These are phyloP conservation scores for Gynochthodes officinalis DNA, from an alignment of 257 asterid genomes.

Conservation along the genomic window DNA sequence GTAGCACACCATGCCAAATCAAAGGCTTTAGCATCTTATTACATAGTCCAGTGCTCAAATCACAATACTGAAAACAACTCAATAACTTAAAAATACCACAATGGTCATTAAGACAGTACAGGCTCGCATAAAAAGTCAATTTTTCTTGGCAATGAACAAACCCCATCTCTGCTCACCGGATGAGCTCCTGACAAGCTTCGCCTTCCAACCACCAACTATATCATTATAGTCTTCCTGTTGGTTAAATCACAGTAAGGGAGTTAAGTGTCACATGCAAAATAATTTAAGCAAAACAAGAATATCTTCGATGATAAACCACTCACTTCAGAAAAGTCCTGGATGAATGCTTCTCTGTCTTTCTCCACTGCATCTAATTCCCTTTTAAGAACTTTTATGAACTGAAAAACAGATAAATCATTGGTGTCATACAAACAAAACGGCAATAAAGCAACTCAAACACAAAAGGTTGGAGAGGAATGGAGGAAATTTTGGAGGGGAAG, in stretches of 20 bases:
- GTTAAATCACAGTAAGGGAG: not conserved
- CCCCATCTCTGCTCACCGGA: constrained; percentile 99
- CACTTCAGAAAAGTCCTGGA: constrained; percentile 83
- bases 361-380: constrained; percentile 67
- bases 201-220: constrained; percentile 85
- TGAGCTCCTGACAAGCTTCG: constrained; percentile 68
- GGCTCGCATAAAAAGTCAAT: constrained; percentile 26
- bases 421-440: not conserved
- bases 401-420: constrained; percentile 5
- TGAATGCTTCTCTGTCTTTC: constrained; percentile 68
- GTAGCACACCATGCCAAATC: not conserved
- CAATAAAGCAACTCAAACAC: not conserved
- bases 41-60: not conserved
- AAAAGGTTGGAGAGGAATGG: not conserved
- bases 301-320: constrained; percentile 12
- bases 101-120: not conserved
- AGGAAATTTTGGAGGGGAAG: not conserved
- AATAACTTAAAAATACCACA: not conserved
- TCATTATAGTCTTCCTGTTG: constrained; percentile 55
- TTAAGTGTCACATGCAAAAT: not conserved
- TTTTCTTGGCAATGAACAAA: constrained; percentile 72
- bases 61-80: not conserved
- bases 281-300: not conserved
- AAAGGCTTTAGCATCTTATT: not conserved
- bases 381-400: constrained; percentile 79